A percentile compares a stretch with the other conserved stretches of the same genome.
These are phyloP conservation scores for Chlorella sp. DNA, from an alignment of 139 green algal species.

Conservation along the genomic window DNA sequence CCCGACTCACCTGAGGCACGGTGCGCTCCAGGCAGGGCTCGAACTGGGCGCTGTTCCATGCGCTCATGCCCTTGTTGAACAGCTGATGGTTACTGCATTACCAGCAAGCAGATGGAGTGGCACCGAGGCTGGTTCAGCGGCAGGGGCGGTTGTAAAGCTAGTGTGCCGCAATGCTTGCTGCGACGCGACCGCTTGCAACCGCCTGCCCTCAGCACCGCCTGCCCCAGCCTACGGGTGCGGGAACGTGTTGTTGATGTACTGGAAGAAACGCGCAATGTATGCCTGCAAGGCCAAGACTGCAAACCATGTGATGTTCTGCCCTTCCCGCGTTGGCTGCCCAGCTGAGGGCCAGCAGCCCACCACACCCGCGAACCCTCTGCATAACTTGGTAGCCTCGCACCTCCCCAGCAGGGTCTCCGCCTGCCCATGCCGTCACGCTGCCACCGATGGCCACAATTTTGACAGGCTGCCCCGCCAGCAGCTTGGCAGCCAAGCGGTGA, in stretches of 20 bases:
- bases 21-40: neutral
- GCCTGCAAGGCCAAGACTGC: too few relatives aligned
- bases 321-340: too few relatives aligned
- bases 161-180: neutral
- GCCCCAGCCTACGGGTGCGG: neutral
- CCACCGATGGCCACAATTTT: neutral
- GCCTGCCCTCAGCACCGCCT: too few relatives aligned
- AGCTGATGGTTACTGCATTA: neutral
- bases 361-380: too few relatives aligned
- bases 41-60: neutral
- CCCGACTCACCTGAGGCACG: neutral
- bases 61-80: constrained; percentile 1
- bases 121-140: too few relatives aligned
- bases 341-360: too few relatives aligned
- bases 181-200: too few relatives aligned
- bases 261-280: neutral
- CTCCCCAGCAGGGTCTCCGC: too few relatives aligned
- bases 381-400: too few relatives aligned
- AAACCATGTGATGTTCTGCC: too few relatives aligned
- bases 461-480: neutral
- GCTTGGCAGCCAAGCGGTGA: neutral
- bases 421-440: neutral
- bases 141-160: neutral
- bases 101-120: too few relatives aligned
- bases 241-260: neutral